Conservation (phyloP, 257 asterid species). For the Penstemon eatonii region DNA sequence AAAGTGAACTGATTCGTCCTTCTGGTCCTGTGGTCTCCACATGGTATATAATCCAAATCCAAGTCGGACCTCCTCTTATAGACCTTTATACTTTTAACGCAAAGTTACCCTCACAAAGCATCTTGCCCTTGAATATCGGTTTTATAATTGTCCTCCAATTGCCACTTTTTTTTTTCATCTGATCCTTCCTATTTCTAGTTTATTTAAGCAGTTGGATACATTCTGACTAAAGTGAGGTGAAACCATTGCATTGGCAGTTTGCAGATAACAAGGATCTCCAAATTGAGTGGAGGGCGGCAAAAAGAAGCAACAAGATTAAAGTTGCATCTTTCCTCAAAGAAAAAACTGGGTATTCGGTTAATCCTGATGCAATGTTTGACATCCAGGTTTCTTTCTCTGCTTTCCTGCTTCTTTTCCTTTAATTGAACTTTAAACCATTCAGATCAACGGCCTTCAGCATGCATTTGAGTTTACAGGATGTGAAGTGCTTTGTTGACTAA, state of each 20-base stretch:
- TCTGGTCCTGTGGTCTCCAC: neutral
- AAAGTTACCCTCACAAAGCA: too few relatives aligned
- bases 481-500: constrained; percentile 19
- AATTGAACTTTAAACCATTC: constrained; percentile 18
- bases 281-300: constrained; percentile 71
- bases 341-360: constrained; percentile 74
- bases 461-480: neutral
- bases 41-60: too few relatives aligned
- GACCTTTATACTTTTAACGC: too few relatives aligned
- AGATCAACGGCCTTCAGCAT: neutral
- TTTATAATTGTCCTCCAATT: too few relatives aligned
- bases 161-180: constrained; percentile 4
- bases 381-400: constrained; percentile 58
- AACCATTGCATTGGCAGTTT: constrained; percentile 48
- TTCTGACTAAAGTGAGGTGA: constrained; percentile 30
- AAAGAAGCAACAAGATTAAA: constrained; percentile 64
- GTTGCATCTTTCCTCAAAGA: constrained; percentile 67
- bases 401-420: constrained; percentile 19
- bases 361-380: constrained; percentile 85
- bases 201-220: constrained; percentile 15
- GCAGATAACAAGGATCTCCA: constrained; percentile 84
- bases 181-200: neutral
- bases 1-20: neutral
- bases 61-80: too few relatives aligned
- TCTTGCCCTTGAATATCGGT: too few relatives aligned